phyloP scores from a whole-genome alignment of 2,329 filamentous ascomycete genomes.

The Emydomyces testavorans region DNA sequence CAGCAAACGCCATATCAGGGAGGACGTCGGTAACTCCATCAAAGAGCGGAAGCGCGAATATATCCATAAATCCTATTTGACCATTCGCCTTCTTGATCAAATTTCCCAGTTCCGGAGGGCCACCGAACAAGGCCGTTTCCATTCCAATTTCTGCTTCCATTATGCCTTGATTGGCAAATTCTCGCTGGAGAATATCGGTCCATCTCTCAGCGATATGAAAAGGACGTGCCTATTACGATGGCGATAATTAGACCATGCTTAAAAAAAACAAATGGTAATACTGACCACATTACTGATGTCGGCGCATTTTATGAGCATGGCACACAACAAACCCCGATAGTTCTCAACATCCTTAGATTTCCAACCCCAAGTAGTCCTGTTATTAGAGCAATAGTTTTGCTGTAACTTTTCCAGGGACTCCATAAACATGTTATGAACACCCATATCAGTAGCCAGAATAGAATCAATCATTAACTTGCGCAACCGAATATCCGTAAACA shows the following conservation, averaged over 20 bases:
- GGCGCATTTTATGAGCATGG: constrained; percentile 89
- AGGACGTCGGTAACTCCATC: constrained; percentile 76
- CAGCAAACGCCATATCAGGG: constrained; percentile 71
- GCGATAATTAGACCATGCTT: constrained; percentile 13
- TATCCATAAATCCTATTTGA: constrained; percentile 91
- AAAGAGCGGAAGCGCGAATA: constrained; percentile 88
- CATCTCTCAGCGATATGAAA: constrained; percentile 74
- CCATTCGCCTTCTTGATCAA: constrained; percentile 70
- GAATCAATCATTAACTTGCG: constrained; percentile 89
- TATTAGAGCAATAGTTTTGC: constrained; percentile 58
- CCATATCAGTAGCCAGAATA: constrained; percentile 97
- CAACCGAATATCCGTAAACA: constrained; percentile 67
- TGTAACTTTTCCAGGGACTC: constrained; percentile 70
- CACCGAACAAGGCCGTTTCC: constrained; percentile 70
- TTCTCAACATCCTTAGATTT: constrained; percentile 63
- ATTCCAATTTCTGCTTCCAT: constrained; percentile 87
- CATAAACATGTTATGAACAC: constrained; percentile 94
- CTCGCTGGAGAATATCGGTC: constrained; percentile 89
- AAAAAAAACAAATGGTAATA: constrained; percentile 21
- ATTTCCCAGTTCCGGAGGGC: constrained; percentile 70
- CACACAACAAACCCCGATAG: constrained; percentile 70
- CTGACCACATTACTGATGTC: constrained; percentile 96
- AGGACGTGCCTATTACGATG: constrained; percentile 54
- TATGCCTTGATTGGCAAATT: constrained; percentile 82
- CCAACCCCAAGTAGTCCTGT: constrained; percentile 58